Base-by-base conservation (phyloP, 257 asterid species). In the Euphrasia confusa region DNA sequence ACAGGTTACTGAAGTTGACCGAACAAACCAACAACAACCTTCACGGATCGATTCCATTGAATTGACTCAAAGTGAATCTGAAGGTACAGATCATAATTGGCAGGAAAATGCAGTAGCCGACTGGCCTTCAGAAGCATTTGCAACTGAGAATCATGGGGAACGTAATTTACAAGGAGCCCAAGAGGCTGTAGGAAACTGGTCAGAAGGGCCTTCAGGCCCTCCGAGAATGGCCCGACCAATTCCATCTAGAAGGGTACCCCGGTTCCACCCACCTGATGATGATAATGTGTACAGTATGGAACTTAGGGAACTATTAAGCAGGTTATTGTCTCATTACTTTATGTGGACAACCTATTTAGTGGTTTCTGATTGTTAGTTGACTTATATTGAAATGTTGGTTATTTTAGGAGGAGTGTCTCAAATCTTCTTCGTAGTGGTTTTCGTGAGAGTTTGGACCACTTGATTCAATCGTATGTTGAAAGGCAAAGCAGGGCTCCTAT, bases 381-480 rank as follows among this genome's bases (percentile, higher is more conserved):
- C 21, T 49, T 15, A 49, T 14, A 49, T 37, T 37, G 42, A 37
- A 8, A 49, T 49, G 10, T 15, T 17, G 55, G 9, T 49, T 49
- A 49, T 49, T 53, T n/a, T 77, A 92, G 99, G 89, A 92, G 99
- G 84, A 86, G 97, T 13, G 99, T 92, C 66, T 92, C 99, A 10
- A 92, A 84, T 78, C 88, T 92, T 68, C 96, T 92, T 75, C 89
- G 74, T 26, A 92, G 97, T 80, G 96, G 96, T 68, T 92, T 92
- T 70, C 96, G 96, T 30, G 97, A 84, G 79, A 92, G 93, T 75
- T 74, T 92, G 60, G 94, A 89, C 76, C 96, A 86, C 63, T 80
- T 92, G 68, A 86, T 92, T 58, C 97, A 85, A 60, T 83, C 96
- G 13, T 86, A 92, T 52, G 97, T 81, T 54, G 82, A 86, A 71